Conservation (phyloP, 805 yeast genomes). For the Candida odintsovae region DNA sequence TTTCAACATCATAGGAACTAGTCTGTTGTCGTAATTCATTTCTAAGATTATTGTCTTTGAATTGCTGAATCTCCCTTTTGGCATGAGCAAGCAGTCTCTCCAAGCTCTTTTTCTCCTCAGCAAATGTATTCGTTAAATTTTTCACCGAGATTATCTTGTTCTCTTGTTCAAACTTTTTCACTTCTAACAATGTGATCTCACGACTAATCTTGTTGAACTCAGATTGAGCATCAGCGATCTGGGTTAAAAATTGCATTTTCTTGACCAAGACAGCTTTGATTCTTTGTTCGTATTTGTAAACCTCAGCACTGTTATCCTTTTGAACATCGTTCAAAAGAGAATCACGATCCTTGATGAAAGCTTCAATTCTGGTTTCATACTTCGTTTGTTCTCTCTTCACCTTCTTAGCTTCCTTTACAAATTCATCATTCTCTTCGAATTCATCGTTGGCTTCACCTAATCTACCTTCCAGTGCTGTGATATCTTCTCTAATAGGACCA, state of each 20-base stretch:
- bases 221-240: slow-evolving; percentile 17
- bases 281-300: slow-evolving; percentile 26
- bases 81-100: slow-evolving; percentile 23
- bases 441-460: not conserved
- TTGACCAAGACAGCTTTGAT: slow-evolving; percentile 16
- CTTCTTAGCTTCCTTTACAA: slow-evolving; percentile 5
- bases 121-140: slow-evolving; percentile 25
- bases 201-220: slow-evolving; percentile 23
- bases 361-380: slow-evolving; percentile 22
- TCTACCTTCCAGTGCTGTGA: not conserved
- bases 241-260: slow-evolving; percentile 21
- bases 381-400: slow-evolving; percentile 16
- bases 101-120: slow-evolving; percentile 24
- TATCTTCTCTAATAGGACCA: slow-evolving; percentile 2
- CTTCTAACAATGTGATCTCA: slow-evolving; percentile 22
- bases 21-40: slow-evolving; percentile 26
- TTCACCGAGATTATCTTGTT: slow-evolving; percentile 31
- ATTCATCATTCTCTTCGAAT: slow-evolving; percentile 1
- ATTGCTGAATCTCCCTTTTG: slow-evolving; percentile 22
- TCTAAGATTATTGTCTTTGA: slow-evolving; percentile 20
- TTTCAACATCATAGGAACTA: slow-evolving; percentile 32
- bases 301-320: slow-evolving; percentile 36
- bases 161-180: slow-evolving; percentile 31
- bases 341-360: slow-evolving; percentile 27
- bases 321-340: slow-evolving; percentile 32